Conservation (phyloP, 306 rosid genomes). For the Fagus crenata region DNA sequence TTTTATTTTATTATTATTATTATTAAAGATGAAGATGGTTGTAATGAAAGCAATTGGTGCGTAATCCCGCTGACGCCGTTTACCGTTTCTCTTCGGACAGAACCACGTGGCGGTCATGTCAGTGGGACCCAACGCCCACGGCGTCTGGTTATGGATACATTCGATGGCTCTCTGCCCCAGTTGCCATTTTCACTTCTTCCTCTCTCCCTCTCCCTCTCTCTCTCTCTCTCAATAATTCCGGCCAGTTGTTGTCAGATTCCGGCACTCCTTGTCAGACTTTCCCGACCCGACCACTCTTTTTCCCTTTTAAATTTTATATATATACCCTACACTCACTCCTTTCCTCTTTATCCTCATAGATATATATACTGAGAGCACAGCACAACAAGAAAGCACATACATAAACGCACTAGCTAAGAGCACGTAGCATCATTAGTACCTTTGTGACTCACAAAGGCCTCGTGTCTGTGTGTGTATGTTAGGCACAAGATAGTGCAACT, state of each 20-base stretch:
- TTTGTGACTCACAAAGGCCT: background rate
- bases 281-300: constrained; percentile 19
- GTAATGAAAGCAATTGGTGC: background rate
- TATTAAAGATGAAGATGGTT: too few species aligned
- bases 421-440: constrained; percentile 22
- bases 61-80: constrained; percentile 6
- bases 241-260: constrained; percentile 37
- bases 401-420: background rate
- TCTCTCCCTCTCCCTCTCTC: background rate
- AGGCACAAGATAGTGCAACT: constrained; percentile 14
- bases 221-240: constrained; percentile 46
- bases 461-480: background rate
- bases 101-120: constrained; percentile 68
- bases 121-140: constrained; percentile 48
- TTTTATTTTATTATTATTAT: too few species aligned
- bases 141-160: constrained; percentile 42
- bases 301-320: constrained; percentile 23
- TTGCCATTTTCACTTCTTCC: constrained; percentile 10
- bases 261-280: constrained; percentile 17
- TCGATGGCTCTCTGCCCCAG: constrained; percentile 39
- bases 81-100: constrained; percentile 27
- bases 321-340: constrained; percentile 7
- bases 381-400: background rate
- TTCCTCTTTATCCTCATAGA: constrained; percentile 23
- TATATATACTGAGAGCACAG: background rate